Conservation (phyloP, 768 basidiomycete species). For the Boletus coccyginus region DNA sequence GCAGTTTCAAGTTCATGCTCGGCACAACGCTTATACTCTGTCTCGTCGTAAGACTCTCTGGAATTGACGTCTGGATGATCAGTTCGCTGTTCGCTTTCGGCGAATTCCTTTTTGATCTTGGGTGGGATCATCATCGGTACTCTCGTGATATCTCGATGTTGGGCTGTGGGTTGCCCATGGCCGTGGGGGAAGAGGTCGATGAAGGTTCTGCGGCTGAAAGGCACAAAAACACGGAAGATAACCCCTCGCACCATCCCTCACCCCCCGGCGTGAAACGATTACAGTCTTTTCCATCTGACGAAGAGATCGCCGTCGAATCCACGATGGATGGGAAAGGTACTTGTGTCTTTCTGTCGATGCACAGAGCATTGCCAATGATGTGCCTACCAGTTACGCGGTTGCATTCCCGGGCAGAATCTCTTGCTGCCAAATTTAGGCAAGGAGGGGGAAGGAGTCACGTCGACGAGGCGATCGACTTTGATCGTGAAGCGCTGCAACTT, state of each 20-base stretch:
- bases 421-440: no score
- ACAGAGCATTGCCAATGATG: no score
- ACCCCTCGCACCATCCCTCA: not conserved
- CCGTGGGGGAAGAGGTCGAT: not conserved
- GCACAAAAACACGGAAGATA: not conserved
- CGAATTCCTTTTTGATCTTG: conserved; percentile 68
- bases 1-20: conserved; percentile 64
- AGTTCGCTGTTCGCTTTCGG: conserved; percentile 74
- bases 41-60: conserved; percentile 72
- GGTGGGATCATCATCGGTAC: conserved; percentile 54
- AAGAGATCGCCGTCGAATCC: not conserved
- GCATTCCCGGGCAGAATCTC: no score
- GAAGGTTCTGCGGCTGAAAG: not conserved
- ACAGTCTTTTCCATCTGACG: conserved; percentile 1
- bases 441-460: no score
- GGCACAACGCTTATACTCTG: conserved; percentile 66
- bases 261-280: not conserved
- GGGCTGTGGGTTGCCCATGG: not conserved
- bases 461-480: no score
- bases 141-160: conserved; percentile 22
- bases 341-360: no score
- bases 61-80: conserved; percentile 81
- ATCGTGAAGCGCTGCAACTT: no score
- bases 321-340: no score
- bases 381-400: no score